Base-by-base conservation (phyloP, 352 stramenopile genomes). In the Ophiocytium majus region DNA sequence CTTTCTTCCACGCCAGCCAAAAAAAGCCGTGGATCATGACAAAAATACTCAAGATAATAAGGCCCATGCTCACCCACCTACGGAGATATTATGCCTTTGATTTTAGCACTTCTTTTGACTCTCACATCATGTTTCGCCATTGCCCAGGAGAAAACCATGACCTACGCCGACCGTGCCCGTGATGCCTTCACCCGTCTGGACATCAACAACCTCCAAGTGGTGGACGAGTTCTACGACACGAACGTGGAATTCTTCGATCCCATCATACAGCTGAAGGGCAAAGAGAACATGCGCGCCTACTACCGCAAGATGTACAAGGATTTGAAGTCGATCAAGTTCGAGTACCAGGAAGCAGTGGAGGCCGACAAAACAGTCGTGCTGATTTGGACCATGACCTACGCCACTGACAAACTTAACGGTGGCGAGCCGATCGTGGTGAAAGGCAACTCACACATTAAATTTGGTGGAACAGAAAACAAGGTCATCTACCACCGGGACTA, bases 241-340 rank as follows among this genome's bases (percentile, higher is more conserved):
- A 28, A 71, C 19, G 19, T 71, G 19, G 57, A 71, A 28, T 71
- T 71, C 57, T 23, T 28, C 19, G 57, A 71, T 71, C 57, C 57
- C 57, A 28, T 71, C 57, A 28, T 23, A 71, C 23, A 71, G 28
- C 23, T 71, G 19, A 71, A 71, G 57, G 57, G 57, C 57, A 23
- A 28, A 23, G 57, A 23, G 19, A 23, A 71, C 19, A 71, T 71
- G 57, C 23, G 28, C 19, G 19, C 23, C 19, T 71, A 71, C 57
- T 71, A 71, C 28, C 19, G 19, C 57, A 71, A 71, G 19, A 71
- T 71, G 57, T 71, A 71, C 57, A 71, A 71, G 57, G 28, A 71
- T 28, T 23, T 71, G 57, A 71, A 71, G 57, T 23, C 23, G 57
- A 71, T 71, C 57, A 71, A 71, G 28, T 71, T 71, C 57, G 57